Base-by-base conservation (phyloP, 495 filamentous ascomycete species). In the Penicillium pancosmium region DNA sequence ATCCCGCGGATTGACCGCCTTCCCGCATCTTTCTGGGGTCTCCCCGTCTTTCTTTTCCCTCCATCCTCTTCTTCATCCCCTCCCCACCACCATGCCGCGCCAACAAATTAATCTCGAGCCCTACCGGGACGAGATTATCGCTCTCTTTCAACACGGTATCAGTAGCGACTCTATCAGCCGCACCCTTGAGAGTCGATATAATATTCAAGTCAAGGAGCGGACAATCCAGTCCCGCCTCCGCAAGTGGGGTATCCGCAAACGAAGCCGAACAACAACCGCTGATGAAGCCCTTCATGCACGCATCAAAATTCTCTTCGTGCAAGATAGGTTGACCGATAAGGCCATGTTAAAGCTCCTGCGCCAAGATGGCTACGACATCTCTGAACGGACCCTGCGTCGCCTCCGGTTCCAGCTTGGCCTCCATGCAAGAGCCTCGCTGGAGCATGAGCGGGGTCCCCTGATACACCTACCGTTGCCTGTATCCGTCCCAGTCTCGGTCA, bases 31-130 rank as follows among this genome's bases (percentile, higher is more conserved):
- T 44, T 44, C 16, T 44, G 41, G 41, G 36, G 15, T 31, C 15
- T 23, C 18, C 18, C 9, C 55, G 21, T 21, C 18, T 44, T 52
- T 47, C 25, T 6, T 23, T 23, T 35, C 33, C 16, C 54, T 16
- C 10, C 19, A 38, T 23, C 13, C 11, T 25, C 35, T 40, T n/a
- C 48, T 33, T 31, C 35, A 21, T 31, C 34, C 41, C 25, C 52
- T 21, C 36, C 38, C 49, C 44, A 41, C 50, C 40, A 25, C 13
- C 33, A 69, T 69, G 67, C 64, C 67, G 16, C 67, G 67, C 34
- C 67, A 69, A 59, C 67, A 69, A 34, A 69, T 69, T 59, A 69
- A 69, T 35, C 55, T 69, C 54, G 67, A 69, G 13, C 67, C 67
- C 52, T 69, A 65, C 31, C 59, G 64, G 48, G 67, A 69, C 19